Base-by-base conservation (phyloP, 2,329 filamentous ascomycete species). In the Coniosporium tulheliwenetii region DNA sequence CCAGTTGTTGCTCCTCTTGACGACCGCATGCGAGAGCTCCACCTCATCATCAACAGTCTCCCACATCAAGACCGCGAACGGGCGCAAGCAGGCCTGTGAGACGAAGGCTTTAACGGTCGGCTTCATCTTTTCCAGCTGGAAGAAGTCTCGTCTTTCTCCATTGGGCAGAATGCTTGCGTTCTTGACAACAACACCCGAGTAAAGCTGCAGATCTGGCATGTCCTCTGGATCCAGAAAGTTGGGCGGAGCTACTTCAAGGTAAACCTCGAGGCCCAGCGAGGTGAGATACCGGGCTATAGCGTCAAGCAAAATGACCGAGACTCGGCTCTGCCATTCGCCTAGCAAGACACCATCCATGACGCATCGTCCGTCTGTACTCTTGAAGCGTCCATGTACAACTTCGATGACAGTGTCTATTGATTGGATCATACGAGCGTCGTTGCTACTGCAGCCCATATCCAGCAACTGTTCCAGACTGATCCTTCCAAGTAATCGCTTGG, bases 21-120 rank as follows among this genome's bases (percentile, higher is more conserved):
- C 47, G 7, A 67, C 58, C 0, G 64, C 61, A 46, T 67, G 64
- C 1, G 59, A 53, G 10, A 63, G 30, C 3, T 47, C 33, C 4
- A 56, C 57, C 29, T 56, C 45, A 40, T 68, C 53, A 30, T 65
- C 57, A 8, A 66, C 43, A 0, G 62, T 65, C 40, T 69, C 65
- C 64, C 65, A 69, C 5, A 58, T 56, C 41, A 66, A 52, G 1
- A 67, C 58, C 1, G 55, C 52, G 37, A 64, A 64, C 12, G 62
- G 56, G 43, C 62, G 50, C 36, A 63, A 49, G 38, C 61, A 65
- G 12, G 63, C 55, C 47, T 67, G 62, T 5, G 62, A 61, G 8
- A 65, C 63, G 39, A 66, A 61, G 3, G 65, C 61, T 41, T 66
- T 63, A 43, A 66, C 57, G 0, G 64, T 63, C 8, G 56, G 44